Conservation (phyloP, 139 green algal genomes). For the Coelastrella sp. region DNA sequence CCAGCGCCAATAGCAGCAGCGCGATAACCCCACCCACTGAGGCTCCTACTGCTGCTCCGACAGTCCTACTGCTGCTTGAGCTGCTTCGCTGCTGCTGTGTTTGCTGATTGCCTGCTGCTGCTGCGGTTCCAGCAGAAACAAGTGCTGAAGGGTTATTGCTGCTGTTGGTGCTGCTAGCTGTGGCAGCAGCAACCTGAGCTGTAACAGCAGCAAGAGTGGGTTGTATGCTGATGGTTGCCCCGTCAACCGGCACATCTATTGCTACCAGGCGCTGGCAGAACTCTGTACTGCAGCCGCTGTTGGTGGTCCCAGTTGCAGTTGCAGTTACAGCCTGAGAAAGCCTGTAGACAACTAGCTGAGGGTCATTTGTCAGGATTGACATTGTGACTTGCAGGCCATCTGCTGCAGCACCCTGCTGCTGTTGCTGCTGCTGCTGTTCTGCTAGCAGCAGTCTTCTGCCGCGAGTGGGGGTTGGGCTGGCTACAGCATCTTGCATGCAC, state of each 20-base stretch:
- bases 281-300: neutral
- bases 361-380: neutral
- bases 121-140: neutral
- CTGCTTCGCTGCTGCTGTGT: neutral
- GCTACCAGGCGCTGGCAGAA: neutral
- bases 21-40: neutral
- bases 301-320: neutral
- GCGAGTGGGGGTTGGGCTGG: neutral
- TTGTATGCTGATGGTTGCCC: neutral
- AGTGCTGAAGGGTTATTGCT: neutral
- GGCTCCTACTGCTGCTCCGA: neutral
- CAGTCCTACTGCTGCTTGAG: neutral
- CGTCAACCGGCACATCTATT: neutral
- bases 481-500: neutral
- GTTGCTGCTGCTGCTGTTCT: neutral
- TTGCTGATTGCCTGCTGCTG: neutral
- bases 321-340: neutral
- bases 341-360: neutral
- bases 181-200: neutral
- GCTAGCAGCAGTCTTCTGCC: neutral
- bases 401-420: neutral
- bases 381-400: neutral
- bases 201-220: neutral
- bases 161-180: neutral
- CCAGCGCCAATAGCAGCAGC: neutral